Conservation (phyloP, 352 stramenopile species). For the Phytophthora syringae region DNA sequence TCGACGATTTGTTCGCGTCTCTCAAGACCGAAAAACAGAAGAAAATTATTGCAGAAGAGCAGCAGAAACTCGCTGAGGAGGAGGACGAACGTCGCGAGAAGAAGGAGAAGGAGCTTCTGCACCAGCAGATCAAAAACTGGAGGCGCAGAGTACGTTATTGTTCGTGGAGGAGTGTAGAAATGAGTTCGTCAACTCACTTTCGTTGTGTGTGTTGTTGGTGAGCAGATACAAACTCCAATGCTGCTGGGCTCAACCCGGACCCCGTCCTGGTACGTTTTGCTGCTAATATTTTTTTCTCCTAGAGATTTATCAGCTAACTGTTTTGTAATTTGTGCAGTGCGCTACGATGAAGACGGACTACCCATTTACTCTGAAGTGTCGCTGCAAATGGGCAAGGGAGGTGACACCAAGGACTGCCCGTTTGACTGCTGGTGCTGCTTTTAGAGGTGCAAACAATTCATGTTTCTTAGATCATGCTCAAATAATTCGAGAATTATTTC, state of each 20-base stretch:
- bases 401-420: constrained; percentile 84
- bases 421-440: constrained; percentile 94
- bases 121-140: constrained; percentile 85
- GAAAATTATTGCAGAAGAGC: constrained; percentile 59
- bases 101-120: constrained; percentile 68
- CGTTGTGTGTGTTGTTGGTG: no score
- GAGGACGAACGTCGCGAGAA: constrained; percentile 48
- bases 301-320: constrained; percentile 11
- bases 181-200: no score
- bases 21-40: constrained; percentile 83
- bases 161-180: no score
- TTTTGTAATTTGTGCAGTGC: constrained; percentile 45
- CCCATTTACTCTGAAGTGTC: constrained; percentile 88
- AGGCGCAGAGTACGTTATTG: constrained; percentile 74
- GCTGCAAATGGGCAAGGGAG: constrained; percentile 85
- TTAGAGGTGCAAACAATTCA: constrained; percentile 36
- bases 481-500: background rate
- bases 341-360: constrained; percentile 86
- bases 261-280: constrained; percentile 64
- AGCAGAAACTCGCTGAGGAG: constrained; percentile 57
- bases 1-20: constrained; percentile 82
- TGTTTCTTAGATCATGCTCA: constrained; percentile 25
- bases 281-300: background rate
- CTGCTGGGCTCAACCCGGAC: constrained; percentile 68
- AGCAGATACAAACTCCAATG: constrained; percentile 86